phyloP scores from a whole-genome alignment of 176 grass and related monocot species.

The Hordeum marinum region DNA sequence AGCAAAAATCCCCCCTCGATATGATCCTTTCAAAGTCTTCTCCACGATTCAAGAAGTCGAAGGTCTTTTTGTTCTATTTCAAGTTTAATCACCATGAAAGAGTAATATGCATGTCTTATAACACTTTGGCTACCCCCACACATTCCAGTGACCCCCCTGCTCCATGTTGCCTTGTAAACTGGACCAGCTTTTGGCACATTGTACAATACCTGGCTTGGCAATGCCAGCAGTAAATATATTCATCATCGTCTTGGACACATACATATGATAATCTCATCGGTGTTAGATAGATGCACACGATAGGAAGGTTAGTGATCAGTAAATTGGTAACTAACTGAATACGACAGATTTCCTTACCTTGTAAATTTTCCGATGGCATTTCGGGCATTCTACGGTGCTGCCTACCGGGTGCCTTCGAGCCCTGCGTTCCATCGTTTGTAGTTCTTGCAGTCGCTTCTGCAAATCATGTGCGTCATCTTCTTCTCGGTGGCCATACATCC shows the following conservation, averaged over 20 bases:
- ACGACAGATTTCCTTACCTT: neutral
- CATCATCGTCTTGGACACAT: constrained; percentile 9
- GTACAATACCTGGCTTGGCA: constrained; percentile 37
- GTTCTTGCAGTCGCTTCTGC: neutral
- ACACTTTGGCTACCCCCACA: neutral
- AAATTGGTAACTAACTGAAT: too few relatives aligned
- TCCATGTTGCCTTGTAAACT: neutral
- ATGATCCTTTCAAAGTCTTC: too few relatives aligned
- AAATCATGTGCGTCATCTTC: neutral
- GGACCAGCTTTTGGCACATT: constrained; percentile 18
- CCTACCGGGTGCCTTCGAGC: neutral
- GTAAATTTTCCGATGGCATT: constrained; percentile 17
- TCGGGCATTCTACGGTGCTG: constrained; percentile 12
- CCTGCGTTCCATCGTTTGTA: neutral
- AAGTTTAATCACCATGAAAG: too few relatives aligned
- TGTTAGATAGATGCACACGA: too few relatives aligned
- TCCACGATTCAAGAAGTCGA: too few relatives aligned
- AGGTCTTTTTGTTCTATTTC: too few relatives aligned
- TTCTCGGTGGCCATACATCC: neutral
- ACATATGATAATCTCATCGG: too few relatives aligned
- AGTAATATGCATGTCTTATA: too few relatives aligned
- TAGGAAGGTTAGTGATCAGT: too few relatives aligned
- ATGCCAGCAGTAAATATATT: constrained; percentile 50
- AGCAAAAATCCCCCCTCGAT: too few relatives aligned
- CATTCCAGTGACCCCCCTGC: neutral